A percentile compares a stretch with the other conserved stretches of the same genome.
phyloP scores from a whole-genome alignment of 1,139 yeast genomes.

The Suhomyces bribrorum region DNA sequence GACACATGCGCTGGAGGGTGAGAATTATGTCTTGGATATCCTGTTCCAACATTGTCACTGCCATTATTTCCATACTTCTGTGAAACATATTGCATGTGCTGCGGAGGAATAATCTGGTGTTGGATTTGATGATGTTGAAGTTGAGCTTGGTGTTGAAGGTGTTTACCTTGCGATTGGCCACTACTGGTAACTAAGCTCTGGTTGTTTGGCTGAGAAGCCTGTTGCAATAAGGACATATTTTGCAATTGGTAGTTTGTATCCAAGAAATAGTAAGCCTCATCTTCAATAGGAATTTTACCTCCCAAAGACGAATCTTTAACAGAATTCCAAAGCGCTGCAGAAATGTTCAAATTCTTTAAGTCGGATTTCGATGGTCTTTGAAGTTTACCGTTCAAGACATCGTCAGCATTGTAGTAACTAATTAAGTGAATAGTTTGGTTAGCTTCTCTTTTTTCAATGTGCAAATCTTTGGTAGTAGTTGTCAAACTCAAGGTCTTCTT shows the following conservation, averaged over 20 bases:
- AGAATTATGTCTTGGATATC: slow-evolving; percentile 15
- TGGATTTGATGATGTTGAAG: slow-evolving; percentile 8
- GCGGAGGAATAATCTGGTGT: slow-evolving; percentile 9
- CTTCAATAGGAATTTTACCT: slow-evolving; percentile 52
- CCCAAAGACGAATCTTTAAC: slow-evolving; percentile 64
- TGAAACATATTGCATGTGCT: slow-evolving; percentile 12
- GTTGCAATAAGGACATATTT: slow-evolving; percentile 37
- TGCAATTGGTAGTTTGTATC: slow-evolving; percentile 50
- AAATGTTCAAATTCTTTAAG: slow-evolving; percentile 53
- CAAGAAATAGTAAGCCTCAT: slow-evolving; percentile 53
- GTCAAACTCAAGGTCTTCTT: slow-evolving; percentile 79
- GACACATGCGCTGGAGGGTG: slow-evolving; percentile 16
- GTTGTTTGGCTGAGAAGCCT: slow-evolving; percentile 13
- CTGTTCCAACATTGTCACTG: slow-evolving; percentile 9
- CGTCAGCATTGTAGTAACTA: slow-evolving; percentile 75
- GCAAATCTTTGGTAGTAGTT: slow-evolving; percentile 38
- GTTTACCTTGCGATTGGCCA: slow-evolving; percentile 14
- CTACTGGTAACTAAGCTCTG: slow-evolving; percentile 14
- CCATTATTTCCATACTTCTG: slow-evolving; percentile 8
- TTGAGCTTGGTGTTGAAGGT: slow-evolving; percentile 10
- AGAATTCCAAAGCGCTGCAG: slow-evolving; percentile 61
- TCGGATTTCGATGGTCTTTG: slow-evolving; percentile 59
- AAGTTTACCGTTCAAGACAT: slow-evolving; percentile 61
- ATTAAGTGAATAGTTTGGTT: slow-evolving; percentile 69
- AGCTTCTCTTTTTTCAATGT: slow-evolving; percentile 28